phyloP scores from a whole-genome alignment of 805 yeast species.

The Yarrowia osloensis region DNA sequence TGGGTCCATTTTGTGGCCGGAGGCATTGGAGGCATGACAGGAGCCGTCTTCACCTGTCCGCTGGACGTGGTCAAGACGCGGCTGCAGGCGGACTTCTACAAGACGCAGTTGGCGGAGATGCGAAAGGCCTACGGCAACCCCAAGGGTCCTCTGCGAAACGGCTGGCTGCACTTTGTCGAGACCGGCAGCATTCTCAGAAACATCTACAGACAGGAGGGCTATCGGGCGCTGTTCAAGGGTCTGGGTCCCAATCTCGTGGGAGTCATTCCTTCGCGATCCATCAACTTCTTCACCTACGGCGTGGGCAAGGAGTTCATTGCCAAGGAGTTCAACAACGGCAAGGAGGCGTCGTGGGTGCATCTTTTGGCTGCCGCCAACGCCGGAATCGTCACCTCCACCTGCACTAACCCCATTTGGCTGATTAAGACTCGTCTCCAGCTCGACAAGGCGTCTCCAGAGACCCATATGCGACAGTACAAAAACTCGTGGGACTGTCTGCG shows the following conservation, averaged over 20 bases:
- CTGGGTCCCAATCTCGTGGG: conserved; percentile 96
- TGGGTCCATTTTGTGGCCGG: conserved; percentile 53
- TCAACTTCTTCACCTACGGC: conserved; percentile 96
- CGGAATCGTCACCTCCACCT: conserved; percentile 92
- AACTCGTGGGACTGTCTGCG: conserved; percentile 83
- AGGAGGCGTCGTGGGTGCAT: conserved; percentile 84
- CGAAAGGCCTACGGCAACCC: conserved; percentile 36
- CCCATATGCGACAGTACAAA: conserved; percentile 57
- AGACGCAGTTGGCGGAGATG: conserved; percentile 30
- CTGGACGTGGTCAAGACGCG: conserved; percentile 95
- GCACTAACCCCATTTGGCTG: conserved; percentile 97
- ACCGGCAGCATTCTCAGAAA: conserved; percentile 70
- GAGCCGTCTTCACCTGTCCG: conserved; percentile 92
- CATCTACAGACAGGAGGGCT: conserved; percentile 77
- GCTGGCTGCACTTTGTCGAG: conserved; percentile 74
- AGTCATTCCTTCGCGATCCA: conserved; percentile 96
- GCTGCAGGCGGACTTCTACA: conserved; percentile 82
- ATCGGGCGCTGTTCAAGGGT: conserved; percentile 86
- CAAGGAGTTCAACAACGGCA: conserved; percentile 63
- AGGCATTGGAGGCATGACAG: conserved; percentile 92
- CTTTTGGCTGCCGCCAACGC: conserved; percentile 84
- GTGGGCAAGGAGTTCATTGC: conserved; percentile 80
- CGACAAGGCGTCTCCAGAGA: conserved; percentile 53
- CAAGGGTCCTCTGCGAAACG: conserved; percentile 47
- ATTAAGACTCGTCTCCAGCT: conserved; percentile 92